phyloP scores from a whole-genome alignment of 2,329 filamentous ascomycete genomes.

The Pyrenophora seminiperda region DNA sequence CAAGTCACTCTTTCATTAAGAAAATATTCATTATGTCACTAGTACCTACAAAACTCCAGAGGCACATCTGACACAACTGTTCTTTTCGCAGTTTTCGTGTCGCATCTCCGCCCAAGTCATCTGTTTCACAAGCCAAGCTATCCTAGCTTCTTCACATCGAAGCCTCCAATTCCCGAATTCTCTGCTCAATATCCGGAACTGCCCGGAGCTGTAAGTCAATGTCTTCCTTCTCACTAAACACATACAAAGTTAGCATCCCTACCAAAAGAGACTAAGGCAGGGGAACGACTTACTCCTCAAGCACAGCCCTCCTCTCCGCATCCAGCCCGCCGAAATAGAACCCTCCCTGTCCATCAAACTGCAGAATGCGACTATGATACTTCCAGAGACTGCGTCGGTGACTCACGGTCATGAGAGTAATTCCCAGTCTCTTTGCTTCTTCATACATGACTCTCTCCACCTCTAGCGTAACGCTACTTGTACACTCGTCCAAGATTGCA shows the following conservation, averaged over 20 bases:
- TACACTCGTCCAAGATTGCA: conserved; percentile 97
- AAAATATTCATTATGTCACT: too few relatives aligned
- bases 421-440: conserved; percentile 85
- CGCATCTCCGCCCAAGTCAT: not conserved
- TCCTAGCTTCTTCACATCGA: conserved; percentile 2
- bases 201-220: conserved; percentile 82
- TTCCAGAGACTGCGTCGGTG: conserved; percentile 93
- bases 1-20: too few relatives aligned
- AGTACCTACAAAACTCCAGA: not conserved
- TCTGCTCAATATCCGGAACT: conserved; percentile 84
- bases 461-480: conserved; percentile 90
- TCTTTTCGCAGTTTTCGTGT: too few relatives aligned
- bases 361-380: conserved; percentile 91
- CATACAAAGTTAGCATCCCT: conserved; percentile 15
- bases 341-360: conserved; percentile 93
- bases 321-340: conserved; percentile 90
- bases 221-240: conserved; percentile 80
- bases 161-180: conserved; percentile 75
- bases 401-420: conserved; percentile 96
- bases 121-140: not conserved
- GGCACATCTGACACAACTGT: too few relatives aligned
- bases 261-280: not conserved
- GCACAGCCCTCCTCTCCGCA: conserved; percentile 78
- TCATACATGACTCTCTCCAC: conserved; percentile 98
- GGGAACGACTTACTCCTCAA: conserved; percentile 72